Base-by-base conservation (phyloP, 2,329 filamentous ascomycete species). In the Exophiala spinifera region DNA sequence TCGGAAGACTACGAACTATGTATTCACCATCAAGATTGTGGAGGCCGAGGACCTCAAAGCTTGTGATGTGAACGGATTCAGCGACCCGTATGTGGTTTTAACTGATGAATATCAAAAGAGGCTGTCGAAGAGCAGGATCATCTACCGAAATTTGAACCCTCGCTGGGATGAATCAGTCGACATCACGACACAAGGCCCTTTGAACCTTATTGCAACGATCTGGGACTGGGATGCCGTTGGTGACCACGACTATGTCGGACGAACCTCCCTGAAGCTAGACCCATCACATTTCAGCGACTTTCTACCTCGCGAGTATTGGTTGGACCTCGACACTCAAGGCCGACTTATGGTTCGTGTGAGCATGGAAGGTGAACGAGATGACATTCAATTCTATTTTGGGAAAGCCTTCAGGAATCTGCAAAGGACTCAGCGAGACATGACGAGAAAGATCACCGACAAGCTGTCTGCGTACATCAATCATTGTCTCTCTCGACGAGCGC, bases 141-240 rank as follows among this genome's bases (percentile, higher is more conserved):
- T 99, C 47, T 91, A 92, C 71, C 85, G 85, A 64, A 96, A 85
- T 63, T 79, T 99, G 42, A 97, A 95, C 68, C 94, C 94, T 23
- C 86, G 92, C 17, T 99, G 94, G 92, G 94, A 99, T 64, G 94
- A 97, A 74, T 90, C 91, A 1, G 88, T 97, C 46, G 94, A 99
- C 67, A 95, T 99, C 61, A 94, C 91, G 17, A 95, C 95, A 1
- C 87, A 88, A 60, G 90, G 91, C 0, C 85, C 94, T 10, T 80
- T 99, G 54, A 96, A 97, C 65, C 84, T 99, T 62, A 95, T 97
- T 66, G 91, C 92, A 28, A 99, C 94, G 0, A 88, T 97, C 39
- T 99, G 94, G 94, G 94, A 99, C 72, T 95, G 94, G 79, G 94
- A 99, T 74, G 91, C 90, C 13, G 86, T 99, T 64, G 94, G 94